Evolutionary conservation across 139 green algal genomes (phyloP).

Genomic region (Chlamydomonas sp.): DNA sequence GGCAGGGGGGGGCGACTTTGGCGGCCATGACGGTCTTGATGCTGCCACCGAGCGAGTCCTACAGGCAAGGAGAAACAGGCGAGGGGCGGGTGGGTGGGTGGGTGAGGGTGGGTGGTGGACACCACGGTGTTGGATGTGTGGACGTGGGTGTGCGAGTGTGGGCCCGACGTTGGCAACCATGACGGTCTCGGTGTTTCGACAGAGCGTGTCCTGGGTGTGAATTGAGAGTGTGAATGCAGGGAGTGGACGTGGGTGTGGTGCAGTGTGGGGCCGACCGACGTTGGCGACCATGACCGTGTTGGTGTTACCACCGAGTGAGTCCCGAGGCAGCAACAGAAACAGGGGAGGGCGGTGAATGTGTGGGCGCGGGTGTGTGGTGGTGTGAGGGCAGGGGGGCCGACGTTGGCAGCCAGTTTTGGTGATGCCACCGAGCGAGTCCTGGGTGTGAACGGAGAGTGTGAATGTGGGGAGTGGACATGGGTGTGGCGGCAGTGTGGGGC

Average conservation of each 20-base stretch:
- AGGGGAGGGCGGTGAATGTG: not conserved
- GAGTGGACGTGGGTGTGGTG: not conserved
- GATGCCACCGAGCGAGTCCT: constrained; percentile 77
- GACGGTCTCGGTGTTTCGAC: constrained; percentile 81
- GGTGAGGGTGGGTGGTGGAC: not conserved
- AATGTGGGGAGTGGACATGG: constrained; percentile 24
- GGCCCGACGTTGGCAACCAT: constrained; percentile 81
- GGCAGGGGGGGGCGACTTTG: constrained; percentile 5
- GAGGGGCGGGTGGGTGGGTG: not conserved
- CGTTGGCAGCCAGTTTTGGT: constrained; percentile 40
- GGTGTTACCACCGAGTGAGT: constrained; percentile 76
- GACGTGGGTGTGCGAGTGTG: constrained; percentile 63
- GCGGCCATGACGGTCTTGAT: constrained; percentile 77
- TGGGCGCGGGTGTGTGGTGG: no score
- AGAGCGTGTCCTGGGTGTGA: constrained; percentile 60
- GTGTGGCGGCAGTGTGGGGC: constrained; percentile 1
- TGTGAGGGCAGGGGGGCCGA: no score
- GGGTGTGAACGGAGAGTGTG: constrained; percentile 62
- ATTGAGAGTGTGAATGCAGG: not conserved
- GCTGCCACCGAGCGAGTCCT: no score
- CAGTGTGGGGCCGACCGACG: constrained; percentile 64
- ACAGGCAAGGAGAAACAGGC: not conserved
- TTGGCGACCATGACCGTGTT: constrained; percentile 85
- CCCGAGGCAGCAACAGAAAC: constrained; percentile 23
- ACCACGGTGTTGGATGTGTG: constrained; percentile 51